phyloP scores from a whole-genome alignment of 306 rosid species.

The Neltuma alba region DNA sequence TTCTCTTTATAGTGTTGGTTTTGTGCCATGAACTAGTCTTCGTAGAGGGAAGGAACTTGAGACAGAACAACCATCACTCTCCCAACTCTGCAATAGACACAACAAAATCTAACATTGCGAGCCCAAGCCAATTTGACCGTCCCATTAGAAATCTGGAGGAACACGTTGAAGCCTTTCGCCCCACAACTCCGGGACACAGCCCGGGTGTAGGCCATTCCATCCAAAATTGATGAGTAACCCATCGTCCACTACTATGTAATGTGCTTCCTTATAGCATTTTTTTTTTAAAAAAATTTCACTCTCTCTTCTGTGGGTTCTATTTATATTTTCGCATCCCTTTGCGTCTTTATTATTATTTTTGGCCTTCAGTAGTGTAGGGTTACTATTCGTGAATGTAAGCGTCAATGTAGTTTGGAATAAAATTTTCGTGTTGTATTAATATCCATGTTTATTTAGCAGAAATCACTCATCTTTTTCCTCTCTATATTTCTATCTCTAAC shows the following conservation, averaged over 20 bases:
- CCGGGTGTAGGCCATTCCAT: constrained; percentile 88
- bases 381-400: constrained; percentile 19
- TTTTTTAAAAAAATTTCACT: constrained; percentile 2
- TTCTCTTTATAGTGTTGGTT: constrained; percentile 48
- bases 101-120: constrained; percentile 4
- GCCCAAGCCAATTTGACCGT: constrained; percentile 22
- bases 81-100: constrained; percentile 24
- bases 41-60: constrained; percentile 56
- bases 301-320: neutral
- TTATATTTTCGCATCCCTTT: neutral
- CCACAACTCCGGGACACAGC: constrained; percentile 75
- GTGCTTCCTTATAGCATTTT: neutral
- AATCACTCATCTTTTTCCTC: neutral
- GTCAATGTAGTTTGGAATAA: neutral
- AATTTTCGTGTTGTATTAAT: neutral
- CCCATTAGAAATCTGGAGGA: constrained; percentile 32
- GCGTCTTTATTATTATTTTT: neutral
- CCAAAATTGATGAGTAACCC: no score
- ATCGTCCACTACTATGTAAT: no score
- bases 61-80: constrained; percentile 26
- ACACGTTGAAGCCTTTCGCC: constrained; percentile 63
- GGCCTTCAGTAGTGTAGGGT: neutral
- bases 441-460: constrained; percentile 5
- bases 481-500: neutral
- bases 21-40: constrained; percentile 48